phyloP scores from a whole-genome alignment of 306 rosid genomes.

The Gastrolobium villosum region DNA sequence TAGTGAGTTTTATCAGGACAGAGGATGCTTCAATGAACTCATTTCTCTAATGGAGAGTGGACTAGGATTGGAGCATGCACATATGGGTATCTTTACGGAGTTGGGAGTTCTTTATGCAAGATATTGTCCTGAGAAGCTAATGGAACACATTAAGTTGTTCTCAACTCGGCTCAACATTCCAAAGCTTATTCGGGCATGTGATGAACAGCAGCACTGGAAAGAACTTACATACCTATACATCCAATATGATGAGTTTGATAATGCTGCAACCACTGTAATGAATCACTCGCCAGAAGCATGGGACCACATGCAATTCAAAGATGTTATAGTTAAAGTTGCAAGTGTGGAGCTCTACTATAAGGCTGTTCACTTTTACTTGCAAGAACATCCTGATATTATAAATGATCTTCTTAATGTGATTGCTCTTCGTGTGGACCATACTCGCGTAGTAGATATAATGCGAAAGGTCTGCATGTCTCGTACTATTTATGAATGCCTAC shows the following conservation, averaged over 20 bases:
- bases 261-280: conserved; percentile 96
- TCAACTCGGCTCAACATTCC: conserved; percentile 95
- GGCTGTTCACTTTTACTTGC: conserved; percentile 96
- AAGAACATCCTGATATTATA: conserved; percentile 94
- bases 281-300: conserved; percentile 99
- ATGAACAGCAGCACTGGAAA: conserved; percentile 97
- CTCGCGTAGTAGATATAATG: conserved; percentile 96
- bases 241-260: conserved; percentile 96
- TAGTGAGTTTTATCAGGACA: conserved; percentile 92
- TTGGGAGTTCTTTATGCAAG: conserved; percentile 97
- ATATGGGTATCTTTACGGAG: conserved; percentile 97
- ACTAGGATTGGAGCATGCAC: conserved; percentile 92
- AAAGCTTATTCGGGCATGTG: conserved; percentile 96
- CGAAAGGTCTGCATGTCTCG: conserved; percentile 69
- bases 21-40: conserved; percentile 96
- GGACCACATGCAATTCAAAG: conserved; percentile 99
- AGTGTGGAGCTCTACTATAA: conserved; percentile 93
- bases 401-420: conserved; percentile 93
- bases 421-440: conserved; percentile 96
- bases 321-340: conserved; percentile 93
- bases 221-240: conserved; percentile 89
- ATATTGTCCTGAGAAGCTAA: conserved; percentile 90
- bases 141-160: conserved; percentile 96
- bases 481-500: conserved; percentile 1
- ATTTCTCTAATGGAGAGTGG: conserved; percentile 98